Base-by-base conservation (phyloP, 306 rosid genomes). In the Lithocarpus polystachyus region DNA sequence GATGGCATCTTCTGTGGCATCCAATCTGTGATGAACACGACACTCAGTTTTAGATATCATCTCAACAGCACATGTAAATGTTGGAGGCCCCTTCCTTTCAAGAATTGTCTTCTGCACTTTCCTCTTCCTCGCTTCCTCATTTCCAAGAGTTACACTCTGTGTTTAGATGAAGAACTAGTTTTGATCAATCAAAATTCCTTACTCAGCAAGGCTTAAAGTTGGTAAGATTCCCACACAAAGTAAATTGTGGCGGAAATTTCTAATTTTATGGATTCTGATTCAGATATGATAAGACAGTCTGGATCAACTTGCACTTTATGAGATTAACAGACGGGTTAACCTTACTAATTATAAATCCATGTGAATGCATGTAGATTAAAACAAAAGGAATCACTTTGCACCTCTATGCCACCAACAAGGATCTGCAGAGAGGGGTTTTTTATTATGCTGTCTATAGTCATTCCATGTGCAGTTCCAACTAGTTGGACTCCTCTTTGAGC, bases 401-500 rank as follows among this genome's bases (percentile, higher is more conserved):
- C 99, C 98, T 96, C 99, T 57, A 96, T 91, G 82, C 97, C 97
- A 67, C 99, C 99, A 69, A 93, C 98, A 76, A 96, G 99, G 84
- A 77, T 91, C 85, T 96, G 98, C 76, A 96, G 82, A 76, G 93
- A 96, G 65, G 98, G 98, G 75, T 96, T 96, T 80, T 93, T 93
- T 71, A 93, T 81, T 64, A 96, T 82, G 88, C 80, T 96, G 81
- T 96, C 99, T 71, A 96, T 90, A 37, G 94, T 86, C 86, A 90
- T 90, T 81, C 99, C 98, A 80, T 96, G 99, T 6, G 99, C 99
- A 67, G 99, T 93, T 80, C 98, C 99, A 64, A 96, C 98, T 67
- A 96, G 89, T 74, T 96, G 98, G 79, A 96, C 99, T 84, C 99
- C 99, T 93, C 99, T 89, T 88, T 96, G 98, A 84, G 99, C 99